Evolutionary conservation across 768 basidiomycete species (phyloP), one percentile per base, ranked within the genome.

Genomic region (Kwoniella bestiolae): DNA sequence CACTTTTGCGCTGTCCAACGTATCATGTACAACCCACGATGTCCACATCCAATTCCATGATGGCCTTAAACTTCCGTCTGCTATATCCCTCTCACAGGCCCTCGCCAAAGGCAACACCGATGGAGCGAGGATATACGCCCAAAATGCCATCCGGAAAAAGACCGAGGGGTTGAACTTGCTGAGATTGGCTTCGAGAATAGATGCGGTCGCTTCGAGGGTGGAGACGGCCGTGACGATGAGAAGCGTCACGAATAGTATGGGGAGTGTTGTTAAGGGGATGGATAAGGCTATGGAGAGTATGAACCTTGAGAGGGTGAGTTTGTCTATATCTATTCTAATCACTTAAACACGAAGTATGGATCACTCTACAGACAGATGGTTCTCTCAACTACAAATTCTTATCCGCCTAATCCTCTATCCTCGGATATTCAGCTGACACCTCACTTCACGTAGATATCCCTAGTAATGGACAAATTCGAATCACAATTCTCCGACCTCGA

Each of bases 391-490:
- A n/a, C n/a, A n/a, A n/a, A n/a, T n/a, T n/a, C n/a, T n/a, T n/a
- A n/a, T n/a, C n/a, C n/a, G n/a, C n/a, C n/a, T n/a, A n/a, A n/a
- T n/a, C n/a, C n/a, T n/a, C n/a, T n/a, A n/a, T n/a, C n/a, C n/a
- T n/a, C n/a, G n/a, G n/a, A n/a, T n/a, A n/a, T n/a, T n/a, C 9
- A 29, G 28, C 3, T 5, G 26, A 38, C 62, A 21, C 2, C 46
- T 14, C 2, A 8, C 29, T 38, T n/a, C 7, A n/a, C 47, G 9
- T 79, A 97, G 95, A 98, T 99, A 77, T 95, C 96, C 12, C 82
- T 92, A 60, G 92, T 99, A 34, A 98, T 99, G 96, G 96, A 98
- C 84, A 98, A 94, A 83, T 99, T 99, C 82, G 96, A 99, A 81
- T 70, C 88, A 5, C 95, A 98, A 72, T 98, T 98, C 83, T 85